phyloP scores from a whole-genome alignment of 2,329 filamentous ascomycete genomes.

The Ophiostoma himal-ulmi region DNA sequence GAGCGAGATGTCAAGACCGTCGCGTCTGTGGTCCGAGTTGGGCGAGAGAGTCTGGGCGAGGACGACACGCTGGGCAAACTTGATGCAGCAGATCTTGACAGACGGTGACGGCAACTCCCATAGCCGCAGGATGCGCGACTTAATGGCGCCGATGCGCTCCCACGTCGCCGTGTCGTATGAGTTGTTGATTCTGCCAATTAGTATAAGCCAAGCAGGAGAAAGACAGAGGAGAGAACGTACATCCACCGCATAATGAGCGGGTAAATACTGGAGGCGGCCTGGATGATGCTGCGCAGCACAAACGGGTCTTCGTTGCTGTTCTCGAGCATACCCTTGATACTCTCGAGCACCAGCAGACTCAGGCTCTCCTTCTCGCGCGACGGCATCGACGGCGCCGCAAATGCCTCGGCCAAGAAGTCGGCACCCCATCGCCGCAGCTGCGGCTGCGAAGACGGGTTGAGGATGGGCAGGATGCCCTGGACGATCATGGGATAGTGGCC shows the following conservation, averaged over 20 bases:
- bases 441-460: slow-evolving; percentile 65
- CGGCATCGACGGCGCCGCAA: slow-evolving; percentile 80
- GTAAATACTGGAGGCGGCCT: slow-evolving; percentile 88
- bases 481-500: slow-evolving; percentile 89
- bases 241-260: slow-evolving; percentile 87
- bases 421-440: slow-evolving; percentile 93
- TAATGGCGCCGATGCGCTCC: slow-evolving; percentile 84
- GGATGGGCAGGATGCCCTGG: slow-evolving; percentile 85
- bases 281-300: slow-evolving; percentile 80
- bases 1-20: slow-evolving; percentile 77
- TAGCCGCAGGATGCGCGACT: slow-evolving; percentile 77
- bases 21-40: slow-evolving; percentile 69
- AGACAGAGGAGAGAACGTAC: slow-evolving; percentile 55
- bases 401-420: slow-evolving; percentile 92
- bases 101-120: slow-evolving; percentile 77
- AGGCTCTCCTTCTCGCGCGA: slow-evolving; percentile 74
- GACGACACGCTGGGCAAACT: slow-evolving; percentile 91
- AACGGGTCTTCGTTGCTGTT: slow-evolving; percentile 68
- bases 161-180: slow-evolving; percentile 74
- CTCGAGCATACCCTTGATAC: slow-evolving; percentile 64
- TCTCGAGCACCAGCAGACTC: slow-evolving; percentile 70
- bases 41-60: slow-evolving; percentile 83
- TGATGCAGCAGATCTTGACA: slow-evolving; percentile 89
- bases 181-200: slow-evolving; percentile 67
- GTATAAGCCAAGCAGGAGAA: slow-evolving; percentile 25